phyloP scores from a whole-genome alignment of 768 basidiomycete genomes.

The Saitozyma podzolica region DNA sequence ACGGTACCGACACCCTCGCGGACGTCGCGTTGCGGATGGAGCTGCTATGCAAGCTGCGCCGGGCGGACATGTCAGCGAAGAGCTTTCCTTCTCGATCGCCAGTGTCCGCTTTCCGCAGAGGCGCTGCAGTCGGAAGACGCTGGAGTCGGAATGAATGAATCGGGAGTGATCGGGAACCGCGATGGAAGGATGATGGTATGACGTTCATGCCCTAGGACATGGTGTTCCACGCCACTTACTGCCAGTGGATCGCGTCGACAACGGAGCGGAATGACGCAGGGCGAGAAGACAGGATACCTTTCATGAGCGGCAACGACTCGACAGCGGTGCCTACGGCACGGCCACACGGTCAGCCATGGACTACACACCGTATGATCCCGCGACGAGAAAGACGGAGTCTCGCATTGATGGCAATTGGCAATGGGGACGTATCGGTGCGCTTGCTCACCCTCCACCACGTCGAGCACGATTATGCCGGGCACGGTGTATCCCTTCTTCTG shows the following conservation, averaged over 20 bases:
- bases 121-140: slow-evolving; percentile 14
- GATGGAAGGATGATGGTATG: no score
- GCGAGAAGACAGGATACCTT: slow-evolving; percentile 75
- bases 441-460: slow-evolving; percentile 71
- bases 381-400: no score
- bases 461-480: slow-evolving; percentile 75
- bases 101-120: background rate
- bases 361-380: no score
- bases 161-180: no score
- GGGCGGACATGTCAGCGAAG: background rate
- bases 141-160: no score
- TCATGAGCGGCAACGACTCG: slow-evolving; percentile 91
- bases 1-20: slow-evolving; percentile 84
- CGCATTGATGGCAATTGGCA: slow-evolving; percentile 3
- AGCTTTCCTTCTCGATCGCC: background rate
- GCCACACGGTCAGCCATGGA: no score
- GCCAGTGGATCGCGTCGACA: slow-evolving; percentile 91
- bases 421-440: background rate
- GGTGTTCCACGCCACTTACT: slow-evolving; percentile 61
- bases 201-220: no score
- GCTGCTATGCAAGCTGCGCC: slow-evolving; percentile 68
- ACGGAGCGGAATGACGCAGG: slow-evolving; percentile 80
- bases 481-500: slow-evolving; percentile 69
- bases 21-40: slow-evolving; percentile 79
- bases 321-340: slow-evolving; percentile 72